Conservation (phyloP, 2,329 filamentous ascomycete genomes). For the Cordyceps cateniannulata region DNA sequence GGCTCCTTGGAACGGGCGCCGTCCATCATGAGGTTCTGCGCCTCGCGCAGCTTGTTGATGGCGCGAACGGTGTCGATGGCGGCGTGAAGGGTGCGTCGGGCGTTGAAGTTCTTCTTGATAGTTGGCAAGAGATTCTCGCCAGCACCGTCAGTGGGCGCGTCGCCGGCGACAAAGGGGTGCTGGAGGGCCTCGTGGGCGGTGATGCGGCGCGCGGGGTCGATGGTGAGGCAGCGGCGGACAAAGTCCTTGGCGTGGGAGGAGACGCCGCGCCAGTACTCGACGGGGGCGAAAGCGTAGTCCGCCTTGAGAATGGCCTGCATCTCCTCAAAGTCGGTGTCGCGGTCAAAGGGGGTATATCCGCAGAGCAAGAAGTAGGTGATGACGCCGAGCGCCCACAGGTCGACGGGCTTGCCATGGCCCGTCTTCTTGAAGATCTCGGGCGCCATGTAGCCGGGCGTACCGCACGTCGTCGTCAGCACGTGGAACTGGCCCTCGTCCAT, state of each 20-base stretch:
- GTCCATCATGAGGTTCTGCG: conserved; percentile 56
- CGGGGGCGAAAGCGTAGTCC: conserved; percentile 90
- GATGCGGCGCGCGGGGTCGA: conserved; percentile 81
- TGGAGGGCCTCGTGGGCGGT: conserved; percentile 75
- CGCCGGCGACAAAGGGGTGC: conserved; percentile 57
- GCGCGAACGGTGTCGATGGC: conserved; percentile 66
- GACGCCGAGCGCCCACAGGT: conserved; percentile 96
- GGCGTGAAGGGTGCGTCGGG: conserved; percentile 59
- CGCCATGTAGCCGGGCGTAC: conserved; percentile 97
- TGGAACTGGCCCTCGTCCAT: conserved; percentile 99
- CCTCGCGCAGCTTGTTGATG: conserved; percentile 64
- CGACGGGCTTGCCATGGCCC: conserved; percentile 94
- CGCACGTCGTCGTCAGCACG: conserved; percentile 93
- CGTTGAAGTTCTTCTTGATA: conserved; percentile 71
- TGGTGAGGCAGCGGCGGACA: conserved; percentile 83
- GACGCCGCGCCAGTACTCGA: conserved; percentile 95
- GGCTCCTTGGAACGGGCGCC: conserved; percentile 49
- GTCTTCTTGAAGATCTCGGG: conserved; percentile 99
- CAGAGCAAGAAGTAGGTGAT: conserved; percentile 98
- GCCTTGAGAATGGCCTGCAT: conserved; percentile 98
- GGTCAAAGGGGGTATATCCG: conserved; percentile 96
- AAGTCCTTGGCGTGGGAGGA: conserved; percentile 83
- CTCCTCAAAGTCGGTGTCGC: conserved; percentile 95
- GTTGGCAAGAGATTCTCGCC: conserved; percentile 60
- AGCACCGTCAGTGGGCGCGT: conserved; percentile 37